phyloP scores from a whole-genome alignment of 2,329 filamentous ascomycete species.

The Neoascochyta sp. region DNA sequence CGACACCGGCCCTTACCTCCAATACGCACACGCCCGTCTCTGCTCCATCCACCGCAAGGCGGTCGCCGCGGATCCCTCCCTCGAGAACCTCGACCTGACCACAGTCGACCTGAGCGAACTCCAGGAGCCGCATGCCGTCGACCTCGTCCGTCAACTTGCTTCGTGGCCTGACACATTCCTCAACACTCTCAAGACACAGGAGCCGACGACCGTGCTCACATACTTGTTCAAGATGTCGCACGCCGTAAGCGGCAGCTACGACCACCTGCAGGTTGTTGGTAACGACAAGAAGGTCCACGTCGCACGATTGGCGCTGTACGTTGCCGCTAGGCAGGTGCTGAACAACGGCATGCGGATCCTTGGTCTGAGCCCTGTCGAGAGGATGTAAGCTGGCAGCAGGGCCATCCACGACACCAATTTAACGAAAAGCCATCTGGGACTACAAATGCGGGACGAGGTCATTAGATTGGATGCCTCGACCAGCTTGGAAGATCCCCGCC shows the following conservation, averaged over 20 bases:
- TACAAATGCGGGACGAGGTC: no score
- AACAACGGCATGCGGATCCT: slow-evolving; percentile 80
- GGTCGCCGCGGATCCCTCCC: slow-evolving; percentile 46
- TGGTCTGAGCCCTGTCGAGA: slow-evolving; percentile 72
- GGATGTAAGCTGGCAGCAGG: no score
- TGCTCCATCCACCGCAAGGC: slow-evolving; percentile 51
- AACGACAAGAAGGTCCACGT: slow-evolving; percentile 67
- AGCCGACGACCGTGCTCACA: slow-evolving; percentile 64
- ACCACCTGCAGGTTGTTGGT: slow-evolving; percentile 76
- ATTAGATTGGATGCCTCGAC: no score
- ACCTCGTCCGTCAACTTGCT: slow-evolving; percentile 70
- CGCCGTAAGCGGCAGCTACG: slow-evolving; percentile 73
- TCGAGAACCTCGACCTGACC: slow-evolving; percentile 52
- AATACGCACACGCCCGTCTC: slow-evolving; percentile 61
- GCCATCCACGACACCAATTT: no score
- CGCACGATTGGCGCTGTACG: slow-evolving; percentile 67
- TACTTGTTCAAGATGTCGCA: slow-evolving; percentile 89
- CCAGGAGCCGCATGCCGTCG: slow-evolving; percentile 66
- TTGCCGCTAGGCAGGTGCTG: slow-evolving; percentile 69
- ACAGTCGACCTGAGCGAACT: slow-evolving; percentile 69
- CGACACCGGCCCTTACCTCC: slow-evolving; percentile 79
- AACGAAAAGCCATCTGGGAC: no score
- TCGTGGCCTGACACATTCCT: slow-evolving; percentile 83
- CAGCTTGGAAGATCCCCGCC: no score
- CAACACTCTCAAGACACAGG: slow-evolving; percentile 80